These are phyloP conservation scores for Dactylellina sp. DNA, from an alignment of 2,329 filamentous ascomycete genomes.

Conservation along the genomic window DNA sequence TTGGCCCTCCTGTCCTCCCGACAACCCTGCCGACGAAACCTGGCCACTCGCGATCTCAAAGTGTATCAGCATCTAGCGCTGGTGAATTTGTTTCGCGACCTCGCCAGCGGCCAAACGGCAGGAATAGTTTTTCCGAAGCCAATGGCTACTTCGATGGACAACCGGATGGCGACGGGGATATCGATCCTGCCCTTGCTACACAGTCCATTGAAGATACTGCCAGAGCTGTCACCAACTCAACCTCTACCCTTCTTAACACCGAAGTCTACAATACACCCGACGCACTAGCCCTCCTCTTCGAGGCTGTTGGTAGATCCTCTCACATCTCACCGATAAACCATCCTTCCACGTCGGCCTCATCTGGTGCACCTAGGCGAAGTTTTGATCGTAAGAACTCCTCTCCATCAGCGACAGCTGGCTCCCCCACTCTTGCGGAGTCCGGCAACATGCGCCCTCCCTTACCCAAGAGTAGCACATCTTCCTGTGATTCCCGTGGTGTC, in stretches of 20 bases:
- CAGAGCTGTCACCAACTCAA: slow-evolving; percentile 45
- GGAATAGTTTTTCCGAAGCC: slow-evolving; percentile 73
- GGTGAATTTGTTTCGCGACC: slow-evolving; percentile 62
- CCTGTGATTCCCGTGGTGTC: slow-evolving; percentile 52
- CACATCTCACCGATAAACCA: slow-evolving; percentile 54
- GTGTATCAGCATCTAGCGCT: slow-evolving; percentile 43
- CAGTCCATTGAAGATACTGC: slow-evolving; percentile 61
- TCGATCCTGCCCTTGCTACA: slow-evolving; percentile 72
- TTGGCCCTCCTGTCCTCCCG: slow-evolving; percentile 50
- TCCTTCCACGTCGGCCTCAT: slow-evolving; percentile 58
- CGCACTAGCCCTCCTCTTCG: slow-evolving; percentile 88
- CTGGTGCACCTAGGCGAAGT: slow-evolving; percentile 46
- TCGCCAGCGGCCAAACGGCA: slow-evolving; percentile 71
- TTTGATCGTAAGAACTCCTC: slow-evolving; percentile 57
- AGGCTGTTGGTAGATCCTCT: slow-evolving; percentile 70
- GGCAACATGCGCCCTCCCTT: slow-evolving; percentile 53
- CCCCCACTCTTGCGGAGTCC: slow-evolving; percentile 47
- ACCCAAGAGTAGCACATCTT: slow-evolving; percentile 54
- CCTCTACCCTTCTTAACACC: slow-evolving; percentile 67
- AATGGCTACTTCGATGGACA: slow-evolving; percentile 63
- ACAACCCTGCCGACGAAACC: slow-evolving; percentile 67
- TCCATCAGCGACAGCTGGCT: slow-evolving; percentile 47
- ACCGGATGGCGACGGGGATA: slow-evolving; percentile 69
- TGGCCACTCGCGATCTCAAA: slow-evolving; percentile 59
- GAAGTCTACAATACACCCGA: slow-evolving; percentile 93